Evolutionary conservation across 2,329 filamentous ascomycete genomes (phyloP), one percentile per base, ranked within the genome.

Genomic region (Purpureocillium lavendulum): DNA sequence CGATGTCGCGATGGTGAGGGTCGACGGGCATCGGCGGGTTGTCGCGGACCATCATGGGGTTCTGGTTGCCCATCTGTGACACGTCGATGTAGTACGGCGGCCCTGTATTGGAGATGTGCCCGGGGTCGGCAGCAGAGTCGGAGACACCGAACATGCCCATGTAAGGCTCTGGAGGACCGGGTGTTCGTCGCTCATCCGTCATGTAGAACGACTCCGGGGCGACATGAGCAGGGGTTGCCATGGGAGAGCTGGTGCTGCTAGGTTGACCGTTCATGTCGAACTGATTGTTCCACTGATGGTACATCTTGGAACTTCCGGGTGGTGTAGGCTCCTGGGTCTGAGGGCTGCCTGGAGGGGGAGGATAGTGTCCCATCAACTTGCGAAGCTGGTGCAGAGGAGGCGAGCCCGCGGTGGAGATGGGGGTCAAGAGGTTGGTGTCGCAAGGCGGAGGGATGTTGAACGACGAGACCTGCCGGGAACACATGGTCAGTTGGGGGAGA

Each of bases 381-480:
- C 56, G 55, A 38, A 58, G 60, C 40, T 71, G 66, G 39, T 64
- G 60, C 33, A 71, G 48, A 36, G 66, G 65, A 39, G 71, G 71
- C 26, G 71, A 75, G 21, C 58, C 64, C 40, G 62, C 59, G 35
- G 60, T 60, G 35, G 72, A 74, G n/a, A 66, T 65, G 18, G 73
- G 71, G n/a, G 71, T 73, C 36, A 72, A 56, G 40, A 75, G 58
- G 33, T 59, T 61, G 30, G 64, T 53, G 45, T 72, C 69, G 56
- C 61, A 66, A 45, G 58, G 50, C 51, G 52, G 39, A 48, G 55
- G 45, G 50, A 59, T 49, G 43, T 42, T 52, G 48, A 60, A 62
- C n/a, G 60, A 48, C 7, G 56, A 52, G 21, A 52, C 49, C 52
- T 58, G 41, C 6, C 26, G 35, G 33, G 16, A 16, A 9, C 13